Percentiles rank a stretch among this genome's conserved stretches.
phyloP scores from a whole-genome alignment of 225 moss, liverwort and hornwort genomes.

The Physcomitrellopsis africana region DNA sequence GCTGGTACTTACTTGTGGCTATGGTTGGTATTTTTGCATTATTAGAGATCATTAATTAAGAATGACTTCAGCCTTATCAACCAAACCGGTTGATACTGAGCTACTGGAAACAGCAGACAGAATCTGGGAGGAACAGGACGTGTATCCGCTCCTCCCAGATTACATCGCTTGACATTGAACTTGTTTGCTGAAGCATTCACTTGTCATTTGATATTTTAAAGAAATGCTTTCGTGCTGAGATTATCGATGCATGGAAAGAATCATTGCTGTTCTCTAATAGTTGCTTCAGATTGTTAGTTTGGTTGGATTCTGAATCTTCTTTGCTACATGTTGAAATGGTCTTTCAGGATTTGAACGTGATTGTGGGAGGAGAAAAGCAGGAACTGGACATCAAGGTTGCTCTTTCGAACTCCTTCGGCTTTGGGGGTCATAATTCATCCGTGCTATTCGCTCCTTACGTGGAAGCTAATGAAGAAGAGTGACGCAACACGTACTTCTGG shows the following conservation, averaged over 20 bases:
- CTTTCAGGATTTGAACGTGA: conserved; percentile 59
- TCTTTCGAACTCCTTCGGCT: conserved; percentile 72
- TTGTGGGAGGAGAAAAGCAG: conserved; percentile 63
- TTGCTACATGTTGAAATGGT: conserved; percentile 2
- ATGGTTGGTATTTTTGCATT: too few relatives aligned
- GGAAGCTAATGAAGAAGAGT: conserved; percentile 46
- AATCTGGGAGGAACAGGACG: too few relatives aligned
- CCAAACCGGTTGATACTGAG: too few relatives aligned
- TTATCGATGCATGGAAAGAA: neutral
- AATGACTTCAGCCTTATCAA: too few relatives aligned
- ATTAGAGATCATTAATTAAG: too few relatives aligned
- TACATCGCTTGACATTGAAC: neutral
- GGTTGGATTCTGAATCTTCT: conserved; percentile 7
- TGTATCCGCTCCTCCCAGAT: neutral
- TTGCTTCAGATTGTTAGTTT: neutral
- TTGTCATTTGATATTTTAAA: neutral
- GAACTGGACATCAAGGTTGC: conserved; percentile 58
- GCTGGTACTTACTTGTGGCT: too few relatives aligned
- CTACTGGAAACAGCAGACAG: too few relatives aligned
- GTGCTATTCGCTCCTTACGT: conserved; percentile 60
- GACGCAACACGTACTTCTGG: conserved; percentile 6
- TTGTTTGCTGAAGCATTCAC: conserved; percentile 1
- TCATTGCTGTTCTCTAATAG: neutral
- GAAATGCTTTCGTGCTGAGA: neutral
- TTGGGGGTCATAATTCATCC: conserved; percentile 75